Base-by-base conservation (phyloP, 345 rosid species). In the Aurinia saxatilis region DNA sequence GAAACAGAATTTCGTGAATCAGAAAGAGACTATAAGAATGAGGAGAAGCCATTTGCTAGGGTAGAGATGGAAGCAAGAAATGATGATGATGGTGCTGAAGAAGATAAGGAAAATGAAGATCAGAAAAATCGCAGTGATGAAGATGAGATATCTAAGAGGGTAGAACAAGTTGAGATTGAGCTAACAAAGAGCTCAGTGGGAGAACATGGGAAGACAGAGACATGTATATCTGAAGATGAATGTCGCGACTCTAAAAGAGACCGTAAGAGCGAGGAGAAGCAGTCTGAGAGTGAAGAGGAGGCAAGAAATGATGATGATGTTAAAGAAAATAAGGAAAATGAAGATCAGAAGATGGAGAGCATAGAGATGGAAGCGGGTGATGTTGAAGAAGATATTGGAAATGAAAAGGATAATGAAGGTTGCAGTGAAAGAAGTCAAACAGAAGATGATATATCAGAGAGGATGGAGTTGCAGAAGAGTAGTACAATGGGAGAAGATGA, bases 131-230 rank as follows among this genome's bases (percentile, higher is more conserved):
- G 55, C 6, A 50, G 38, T 50, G 25, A 21, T 21, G 25, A 21
- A 5, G 40, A 17, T 18, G 29, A 30, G 12, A 40, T 15, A 33
- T 8, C 47, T 41, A 23, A 42, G 73, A 60, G 40, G 5, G 66
- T 51, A 42, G 66, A 60, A 14, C 53, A 50, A 39, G 66, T 50
- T 11, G 73, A 68, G 47, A 1, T 10, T 7, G 62, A 60, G 35
- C 12, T 60, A 19, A 19, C 35, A 29, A 58, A 11, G 30, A 30
- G 29, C n/a, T 2, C 19, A 46, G 0, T 36, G 47, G 44, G 40
- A 49, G 70, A 70, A 50, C 57, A 36, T 50, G 53, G 10, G 50
- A 65, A 50, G n/a, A 50, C 36, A 36, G 55, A 27, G 3, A 58
- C 31, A 27, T 6, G 31, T 27, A 4, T 27, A 6, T 4, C 5